Percentiles rank a stretch among this genome's conserved stretches.
Evolutionary conservation across 192 early-diverging fungal genomes (phyloP).

Genomic region (Entomortierella parvispora): DNA sequence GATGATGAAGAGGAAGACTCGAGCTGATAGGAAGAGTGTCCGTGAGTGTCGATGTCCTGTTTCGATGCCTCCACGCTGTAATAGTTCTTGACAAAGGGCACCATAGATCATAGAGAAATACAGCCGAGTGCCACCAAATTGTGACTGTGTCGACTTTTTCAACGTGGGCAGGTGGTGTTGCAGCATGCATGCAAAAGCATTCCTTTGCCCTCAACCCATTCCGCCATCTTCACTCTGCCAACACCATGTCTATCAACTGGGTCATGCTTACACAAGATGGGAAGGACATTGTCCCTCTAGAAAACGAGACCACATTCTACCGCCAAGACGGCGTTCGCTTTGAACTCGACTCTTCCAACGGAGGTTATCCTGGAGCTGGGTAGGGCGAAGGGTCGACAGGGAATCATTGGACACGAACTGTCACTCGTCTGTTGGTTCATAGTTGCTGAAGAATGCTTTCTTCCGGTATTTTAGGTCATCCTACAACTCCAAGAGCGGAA

Average conservation of each 20-base stretch:
- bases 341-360: conserved; percentile 47
- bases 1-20: conserved; percentile 12
- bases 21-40: no score
- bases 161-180: no score
- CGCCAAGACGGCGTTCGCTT: conserved; percentile 27
- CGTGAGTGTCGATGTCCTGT: not conserved
- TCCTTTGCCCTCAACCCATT: no score
- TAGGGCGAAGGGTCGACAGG: conserved; percentile 5
- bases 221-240: no score
- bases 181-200: not conserved
- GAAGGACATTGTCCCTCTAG: conserved; percentile 45
- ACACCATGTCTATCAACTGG: conserved; percentile 49
- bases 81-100: no score
- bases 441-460: not conserved
- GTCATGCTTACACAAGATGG: conserved; percentile 41
- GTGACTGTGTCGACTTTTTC: not conserved
- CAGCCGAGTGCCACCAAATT: no score
- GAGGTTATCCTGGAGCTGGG: conserved; percentile 50
- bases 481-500: conserved; percentile 35
- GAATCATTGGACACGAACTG: not conserved
- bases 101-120: not conserved
- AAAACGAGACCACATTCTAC: conserved; percentile 34
- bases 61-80: no score
- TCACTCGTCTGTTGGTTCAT: no score
- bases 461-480: conserved; percentile 5